Percentiles rank a stretch among this genome's conserved stretches.
These are phyloP conservation scores for Davidsoniella virescens DNA, from an alignment of 2,329 filamentous ascomycete species.

Conservation along the genomic window DNA sequence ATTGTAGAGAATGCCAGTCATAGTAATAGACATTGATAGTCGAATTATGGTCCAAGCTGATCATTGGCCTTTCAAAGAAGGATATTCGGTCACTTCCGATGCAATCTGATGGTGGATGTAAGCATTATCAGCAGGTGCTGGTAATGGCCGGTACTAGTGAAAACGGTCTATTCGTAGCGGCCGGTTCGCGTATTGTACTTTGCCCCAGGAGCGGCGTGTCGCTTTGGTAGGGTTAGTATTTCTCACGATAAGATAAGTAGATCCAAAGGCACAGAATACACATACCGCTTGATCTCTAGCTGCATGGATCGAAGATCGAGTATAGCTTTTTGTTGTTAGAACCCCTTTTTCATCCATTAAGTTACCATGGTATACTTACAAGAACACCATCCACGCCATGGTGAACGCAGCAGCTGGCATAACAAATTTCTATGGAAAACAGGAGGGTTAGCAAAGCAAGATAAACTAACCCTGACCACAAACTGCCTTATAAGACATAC, in stretches of 20 bases:
- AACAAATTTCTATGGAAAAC: constrained; percentile 19
- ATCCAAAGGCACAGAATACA: background rate
- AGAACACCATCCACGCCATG: constrained; percentile 36
- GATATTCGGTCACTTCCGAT: no score
- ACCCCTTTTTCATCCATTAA: background rate
- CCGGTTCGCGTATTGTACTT: constrained; percentile 8
- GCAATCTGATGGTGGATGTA: no score
- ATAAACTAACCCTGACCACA: background rate
- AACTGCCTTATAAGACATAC: constrained; percentile 4
- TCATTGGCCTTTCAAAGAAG: no score
- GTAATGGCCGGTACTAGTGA: no score
- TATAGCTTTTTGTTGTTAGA: constrained; percentile 19
- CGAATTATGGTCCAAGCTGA: background rate
- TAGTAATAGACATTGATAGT: background rate
- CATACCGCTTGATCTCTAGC: constrained; percentile 22
- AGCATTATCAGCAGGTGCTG: no score
- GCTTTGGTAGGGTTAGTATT: background rate
- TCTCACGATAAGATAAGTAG: constrained; percentile 7
- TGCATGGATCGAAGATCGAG: constrained; percentile 25
- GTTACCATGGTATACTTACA: constrained; percentile 18
- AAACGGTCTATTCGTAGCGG: background rate
- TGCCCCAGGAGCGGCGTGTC: background rate
- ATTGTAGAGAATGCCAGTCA: background rate
- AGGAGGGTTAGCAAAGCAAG: background rate
- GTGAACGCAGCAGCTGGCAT: constrained; percentile 36